Percentiles rank a stretch among this genome's conserved stretches.
Evolutionary conservation across 2,329 filamentous ascomycete species (phyloP).

Genomic region (Arthrobotrys entomopaga): DNA sequence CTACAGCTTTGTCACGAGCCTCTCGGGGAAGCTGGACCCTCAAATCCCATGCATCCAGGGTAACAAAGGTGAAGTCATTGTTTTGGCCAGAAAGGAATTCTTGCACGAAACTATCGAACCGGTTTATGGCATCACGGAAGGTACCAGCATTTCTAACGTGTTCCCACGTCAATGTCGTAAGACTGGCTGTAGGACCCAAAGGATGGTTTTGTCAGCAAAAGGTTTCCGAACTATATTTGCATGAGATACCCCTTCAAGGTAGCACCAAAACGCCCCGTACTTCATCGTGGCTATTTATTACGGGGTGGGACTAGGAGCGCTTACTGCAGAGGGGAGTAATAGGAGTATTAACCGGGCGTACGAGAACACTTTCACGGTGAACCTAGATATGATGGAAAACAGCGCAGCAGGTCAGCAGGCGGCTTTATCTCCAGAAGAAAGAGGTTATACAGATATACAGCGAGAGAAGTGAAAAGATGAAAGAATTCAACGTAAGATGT

Average conservation of each 20-base stretch:
- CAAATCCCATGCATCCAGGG: constrained; percentile 97
- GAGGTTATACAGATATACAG: constrained; percentile 41
- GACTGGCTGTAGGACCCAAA: constrained; percentile 73
- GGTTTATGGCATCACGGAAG: constrained; percentile 95
- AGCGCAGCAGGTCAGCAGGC: constrained; percentile 28
- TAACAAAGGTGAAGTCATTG: constrained; percentile 97
- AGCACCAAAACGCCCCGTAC: constrained; percentile 24
- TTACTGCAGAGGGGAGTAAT: constrained; percentile 99
- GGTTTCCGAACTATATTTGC: constrained; percentile 4
- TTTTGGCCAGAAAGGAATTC: constrained; percentile 92
- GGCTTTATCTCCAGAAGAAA: constrained; percentile 25
- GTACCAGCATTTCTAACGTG: constrained; percentile 97
- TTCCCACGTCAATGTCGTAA: constrained; percentile 98
- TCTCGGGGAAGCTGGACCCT: constrained; percentile 97
- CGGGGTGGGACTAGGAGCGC: constrained; percentile 63
- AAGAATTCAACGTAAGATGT: background rate
- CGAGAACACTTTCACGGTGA: constrained; percentile 92
- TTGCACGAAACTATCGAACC: constrained; percentile 91
- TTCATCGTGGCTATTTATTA: constrained; percentile 28
- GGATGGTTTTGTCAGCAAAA: constrained; percentile 35
- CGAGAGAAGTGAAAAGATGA: background rate
- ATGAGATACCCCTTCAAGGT: constrained; percentile 2
- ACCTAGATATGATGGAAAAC: constrained; percentile 69
- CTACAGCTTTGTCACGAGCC: constrained; percentile 96
- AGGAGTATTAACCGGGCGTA: constrained; percentile 98